Evolutionary conservation across 805 yeast genomes (phyloP), one percentile per base, ranked within the genome.

Genomic region (Ogataea sp.): DNA sequence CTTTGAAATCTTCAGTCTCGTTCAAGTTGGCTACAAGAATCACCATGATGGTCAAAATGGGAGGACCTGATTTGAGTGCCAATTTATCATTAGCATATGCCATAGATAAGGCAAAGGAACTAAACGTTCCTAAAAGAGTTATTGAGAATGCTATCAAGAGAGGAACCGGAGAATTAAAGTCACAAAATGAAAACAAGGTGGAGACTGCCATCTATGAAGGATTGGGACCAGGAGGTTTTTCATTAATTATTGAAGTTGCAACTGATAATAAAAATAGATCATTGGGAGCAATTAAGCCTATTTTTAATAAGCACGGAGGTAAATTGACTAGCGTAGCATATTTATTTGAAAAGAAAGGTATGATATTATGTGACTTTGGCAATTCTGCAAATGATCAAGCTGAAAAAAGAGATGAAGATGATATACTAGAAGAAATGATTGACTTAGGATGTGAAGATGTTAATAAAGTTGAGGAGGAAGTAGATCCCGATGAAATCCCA

Each of bases 231-330:
- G 94, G 89, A 2, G 96, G 96, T 2, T 85, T 85, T 2, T 84
- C 96, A 0, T 68, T 88, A 34, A 73, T 90, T 4, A 78, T 90
- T 4, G 95, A 87, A 52, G 89, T 95, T 1, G 68, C 79, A 36
- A 90, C 97, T 0, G 96, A 90, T 55, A 90, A 87, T 59, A 86
- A 83, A 58, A 78, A 83, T 43, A 68, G 97, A 38, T 80, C 96
- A 0, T 73, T 87, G 27, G 81, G 84, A 14, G 70, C 71, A 36
- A 80, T 93, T 8, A 75, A 89, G 51, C 78, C 83, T 8, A 80
- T 84, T 4, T 78, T 90, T 56, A 73, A 79, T 31, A 83, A 83
- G 48, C 73, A 70, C 46, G 81, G 84, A 1, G 30, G 52, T 23
- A 68, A 79, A 24, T 64, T 87, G 56, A 75, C 93, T 11, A 94